Percentiles rank a stretch among this genome's conserved stretches.
phyloP scores from a whole-genome alignment of 208 protist genomes.

The Trichomonas tenax region DNA sequence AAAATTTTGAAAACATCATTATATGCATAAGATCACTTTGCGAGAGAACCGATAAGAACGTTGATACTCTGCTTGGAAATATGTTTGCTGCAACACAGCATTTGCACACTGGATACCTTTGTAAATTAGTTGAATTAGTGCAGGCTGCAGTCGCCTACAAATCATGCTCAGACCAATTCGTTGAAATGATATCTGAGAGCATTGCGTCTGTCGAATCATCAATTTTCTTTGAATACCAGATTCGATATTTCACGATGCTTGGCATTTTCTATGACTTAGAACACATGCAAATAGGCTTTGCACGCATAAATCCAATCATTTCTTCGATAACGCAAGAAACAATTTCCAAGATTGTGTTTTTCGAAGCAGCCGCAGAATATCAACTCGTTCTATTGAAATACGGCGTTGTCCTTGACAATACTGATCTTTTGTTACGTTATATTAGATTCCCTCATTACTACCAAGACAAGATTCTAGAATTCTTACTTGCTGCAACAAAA shows the following conservation, averaged over 20 bases:
- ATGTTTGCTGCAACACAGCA: background rate
- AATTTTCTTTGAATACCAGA: background rate
- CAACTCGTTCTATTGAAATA: background rate
- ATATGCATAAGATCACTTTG: background rate
- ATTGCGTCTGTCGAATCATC: background rate
- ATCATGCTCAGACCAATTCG: background rate
- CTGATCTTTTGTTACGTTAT: background rate
- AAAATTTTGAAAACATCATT: background rate
- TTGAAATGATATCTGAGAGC: background rate
- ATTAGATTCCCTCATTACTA: background rate
- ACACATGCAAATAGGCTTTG: background rate
- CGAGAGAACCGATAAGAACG: background rate
- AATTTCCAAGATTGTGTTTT: background rate
- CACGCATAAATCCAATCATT: background rate
- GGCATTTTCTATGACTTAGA: background rate
- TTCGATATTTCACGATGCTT: background rate
- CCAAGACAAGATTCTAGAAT: background rate
- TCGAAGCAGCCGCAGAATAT: background rate
- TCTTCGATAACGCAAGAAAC: background rate
- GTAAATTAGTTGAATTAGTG: background rate
- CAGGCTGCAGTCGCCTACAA: background rate
- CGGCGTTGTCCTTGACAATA: background rate
- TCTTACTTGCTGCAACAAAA: background rate
- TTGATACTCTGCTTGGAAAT: background rate
- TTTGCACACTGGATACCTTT: background rate